phyloP scores from a whole-genome alignment of 306 rosid genomes.

The Nissolia schottii region DNA sequence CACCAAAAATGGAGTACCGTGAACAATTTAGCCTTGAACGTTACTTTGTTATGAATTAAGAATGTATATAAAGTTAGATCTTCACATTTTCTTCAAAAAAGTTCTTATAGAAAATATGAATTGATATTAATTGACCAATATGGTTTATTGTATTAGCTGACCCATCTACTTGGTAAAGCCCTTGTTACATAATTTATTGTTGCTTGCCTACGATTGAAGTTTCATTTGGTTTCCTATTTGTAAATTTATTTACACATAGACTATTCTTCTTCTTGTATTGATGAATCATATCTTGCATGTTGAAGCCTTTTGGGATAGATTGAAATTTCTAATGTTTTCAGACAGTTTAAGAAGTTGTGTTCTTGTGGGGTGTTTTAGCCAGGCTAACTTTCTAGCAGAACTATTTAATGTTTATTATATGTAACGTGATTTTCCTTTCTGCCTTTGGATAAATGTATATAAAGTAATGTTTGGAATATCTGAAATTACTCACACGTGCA shows the following conservation, averaged over 20 bases:
- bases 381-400: neutral
- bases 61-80: neutral
- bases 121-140: neutral
- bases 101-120: neutral
- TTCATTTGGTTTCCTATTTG: neutral
- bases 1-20: neutral
- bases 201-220: neutral
- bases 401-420: neutral
- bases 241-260: neutral
- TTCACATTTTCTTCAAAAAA: neutral
- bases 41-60: neutral
- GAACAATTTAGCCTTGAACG: neutral
- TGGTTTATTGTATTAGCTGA: neutral
- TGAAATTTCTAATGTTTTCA: neutral
- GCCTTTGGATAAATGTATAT: slow-evolving; percentile 5
- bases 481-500: slow-evolving; percentile 33
- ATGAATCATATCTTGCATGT: slow-evolving; percentile 6
- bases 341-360: neutral
- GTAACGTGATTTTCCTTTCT: neutral
- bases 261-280: neutral
- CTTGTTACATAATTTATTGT: neutral
- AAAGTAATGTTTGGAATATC: slow-evolving; percentile 19
- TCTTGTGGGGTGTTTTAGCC: neutral
- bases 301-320: neutral
- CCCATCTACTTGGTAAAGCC: neutral